These are phyloP conservation scores for Tricholoma furcatifolium DNA, from an alignment of 768 basidiomycete genomes.

Conservation along the genomic window DNA sequence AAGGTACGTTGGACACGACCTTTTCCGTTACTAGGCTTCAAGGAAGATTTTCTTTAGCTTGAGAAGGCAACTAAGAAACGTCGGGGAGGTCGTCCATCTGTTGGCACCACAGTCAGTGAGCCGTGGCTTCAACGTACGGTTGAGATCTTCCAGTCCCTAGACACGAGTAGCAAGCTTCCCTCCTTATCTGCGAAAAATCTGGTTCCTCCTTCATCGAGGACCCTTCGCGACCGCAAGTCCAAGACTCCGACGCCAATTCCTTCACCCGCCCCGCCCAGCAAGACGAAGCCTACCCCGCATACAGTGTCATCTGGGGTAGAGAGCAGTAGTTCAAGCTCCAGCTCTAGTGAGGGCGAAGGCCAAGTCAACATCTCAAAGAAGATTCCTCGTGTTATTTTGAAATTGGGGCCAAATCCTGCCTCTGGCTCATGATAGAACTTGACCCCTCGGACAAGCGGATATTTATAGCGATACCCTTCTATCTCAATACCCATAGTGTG, in stretches of 20 bases:
- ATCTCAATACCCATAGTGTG: neutral
- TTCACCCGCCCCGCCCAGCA: constrained; percentile 2
- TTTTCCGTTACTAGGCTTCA: neutral
- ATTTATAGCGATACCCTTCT: neutral
- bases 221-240: constrained; percentile 12
- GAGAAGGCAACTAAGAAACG: constrained; percentile 66
- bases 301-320: constrained; percentile 1
- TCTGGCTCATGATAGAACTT: neutral
- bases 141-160: constrained; percentile 46
- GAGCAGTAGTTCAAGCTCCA: neutral
- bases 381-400: constrained; percentile 31
- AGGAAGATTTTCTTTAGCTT: constrained; percentile 37
- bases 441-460: neutral
- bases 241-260: constrained; percentile 12
- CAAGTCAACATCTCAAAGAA: constrained; percentile 41
- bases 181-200: neutral
- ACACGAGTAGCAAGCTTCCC: constrained; percentile 19
- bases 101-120: constrained; percentile 33
- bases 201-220: constrained; percentile 7
- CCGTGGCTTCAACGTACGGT: constrained; percentile 61
- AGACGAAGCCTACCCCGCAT: neutral
- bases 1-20: constrained; percentile 41
- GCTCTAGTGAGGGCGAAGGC: no score
- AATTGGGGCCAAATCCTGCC: constrained; percentile 27
- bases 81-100: constrained; percentile 45